A percentile compares a stretch with the other conserved stretches of the same genome.
Evolutionary conservation across 768 basidiomycete genomes (phyloP).

Genomic region (Cyclocybe cylindracea): DNA sequence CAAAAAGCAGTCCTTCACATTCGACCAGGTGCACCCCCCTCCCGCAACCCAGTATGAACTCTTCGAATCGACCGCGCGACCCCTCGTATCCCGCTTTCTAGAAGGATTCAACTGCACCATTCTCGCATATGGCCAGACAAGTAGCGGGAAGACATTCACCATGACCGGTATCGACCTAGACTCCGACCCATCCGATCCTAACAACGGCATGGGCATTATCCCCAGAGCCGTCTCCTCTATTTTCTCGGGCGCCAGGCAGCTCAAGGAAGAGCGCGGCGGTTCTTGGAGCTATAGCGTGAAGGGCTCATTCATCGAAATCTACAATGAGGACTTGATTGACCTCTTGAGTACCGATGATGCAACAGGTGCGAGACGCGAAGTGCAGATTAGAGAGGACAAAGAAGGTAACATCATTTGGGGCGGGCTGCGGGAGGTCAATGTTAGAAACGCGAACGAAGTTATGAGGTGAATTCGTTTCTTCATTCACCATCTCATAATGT

Average conservation of each 20-base stretch:
- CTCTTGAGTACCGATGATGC: constrained; percentile 77
- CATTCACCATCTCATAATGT: constrained; percentile 7
- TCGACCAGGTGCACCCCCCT: constrained; percentile 94
- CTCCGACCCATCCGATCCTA: constrained; percentile 78
- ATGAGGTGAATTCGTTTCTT: constrained; percentile 69
- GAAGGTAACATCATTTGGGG: constrained; percentile 97
- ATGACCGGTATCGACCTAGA: constrained; percentile 97
- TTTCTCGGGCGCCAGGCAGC: constrained; percentile 74
- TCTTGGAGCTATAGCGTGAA: constrained; percentile 81
- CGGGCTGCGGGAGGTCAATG: constrained; percentile 88
- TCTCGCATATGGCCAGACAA: constrained; percentile 97
- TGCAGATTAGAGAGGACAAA: constrained; percentile 96
- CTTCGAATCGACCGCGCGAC: constrained; percentile 82
- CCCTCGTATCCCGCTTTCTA: constrained; percentile 82
- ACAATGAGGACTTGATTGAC: constrained; percentile 99
- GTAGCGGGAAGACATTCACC: constrained; percentile 95
- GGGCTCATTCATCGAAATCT: constrained; percentile 95
- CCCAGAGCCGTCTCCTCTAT: constrained; percentile 91
- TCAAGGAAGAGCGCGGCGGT: constrained; percentile 73
- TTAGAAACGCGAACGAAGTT: constrained; percentile 83
- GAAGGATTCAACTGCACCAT: constrained; percentile 98
- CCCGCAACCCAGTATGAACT: constrained; percentile 82
- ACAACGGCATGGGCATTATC: constrained; percentile 91
- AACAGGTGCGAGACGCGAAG: constrained; percentile 71
- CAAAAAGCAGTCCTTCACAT: constrained; percentile 87